Evolutionary conservation across 108 stramenopile species (phyloP), one percentile per base, ranked within the genome.

Genomic region (Cyclotella sp.): DNA sequence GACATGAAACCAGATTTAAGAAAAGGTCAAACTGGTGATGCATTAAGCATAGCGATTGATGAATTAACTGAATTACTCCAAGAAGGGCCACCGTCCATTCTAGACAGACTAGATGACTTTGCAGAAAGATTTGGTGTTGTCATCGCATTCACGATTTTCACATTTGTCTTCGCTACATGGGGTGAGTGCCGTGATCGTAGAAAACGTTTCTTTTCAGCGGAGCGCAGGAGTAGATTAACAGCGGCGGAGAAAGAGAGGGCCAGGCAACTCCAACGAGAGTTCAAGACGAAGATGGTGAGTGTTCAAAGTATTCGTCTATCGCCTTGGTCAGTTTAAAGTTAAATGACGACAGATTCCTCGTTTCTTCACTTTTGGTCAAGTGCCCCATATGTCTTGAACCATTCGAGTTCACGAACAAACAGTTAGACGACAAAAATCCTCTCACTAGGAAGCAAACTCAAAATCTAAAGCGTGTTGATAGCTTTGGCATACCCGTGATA

Each of bases 321-420:
- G 27, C 41, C 34, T 34, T 34, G 34, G 34, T 34, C 34, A 2
- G 34, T 6, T 34, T 34, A 2, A 34, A 34, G 6, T 2, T 34
- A 34, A 34, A 34, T 34, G 34, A 34, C 4, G 39, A 13, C 29
- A 27, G 15, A 46, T 47, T 16, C 40, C 53, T n/a, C 62, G 0
- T 54, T 15, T 63, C 61, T 59, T 49, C 47, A 6, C 5, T 0
- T 57, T n/a, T 58, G 26, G 39, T 14, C 27, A n/a, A 68, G 16
- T 95, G 94, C 73, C 94, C 94, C 12, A 95, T 95, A 70, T 95
- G 94, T 72, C 72, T 95, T 28, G 94, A 95, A 70, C 28, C 71
- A 11, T 93, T 93, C 80, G 82, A 76, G 24, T 55, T 49, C 49
- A 60, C 57, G 43, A 28, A 65, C 21, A 71, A 77, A 22, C 29